Evolutionary conservation across 139 green algal genomes (phyloP).

Genomic region (Gonium pectorale): DNA sequence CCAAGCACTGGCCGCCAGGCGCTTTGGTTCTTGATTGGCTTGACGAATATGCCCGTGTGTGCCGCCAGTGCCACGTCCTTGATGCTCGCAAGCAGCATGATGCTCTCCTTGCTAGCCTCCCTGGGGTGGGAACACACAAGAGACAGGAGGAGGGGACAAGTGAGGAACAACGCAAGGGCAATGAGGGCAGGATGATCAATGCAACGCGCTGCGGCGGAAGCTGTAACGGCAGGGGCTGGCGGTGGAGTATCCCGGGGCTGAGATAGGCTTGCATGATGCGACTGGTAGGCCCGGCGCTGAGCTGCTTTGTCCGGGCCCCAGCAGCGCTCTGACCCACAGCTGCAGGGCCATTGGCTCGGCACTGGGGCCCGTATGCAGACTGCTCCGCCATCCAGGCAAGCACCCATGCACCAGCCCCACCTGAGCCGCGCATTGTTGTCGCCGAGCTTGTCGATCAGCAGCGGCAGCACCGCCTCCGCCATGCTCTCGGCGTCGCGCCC

Average conservation of each 20-base stretch:
- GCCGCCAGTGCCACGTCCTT: constrained; percentile 55
- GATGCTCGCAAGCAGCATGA: constrained; percentile 66
- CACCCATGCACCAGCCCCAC: background rate
- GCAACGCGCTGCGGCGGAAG: too few species aligned
- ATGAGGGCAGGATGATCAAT: too few species aligned
- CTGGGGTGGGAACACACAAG: background rate
- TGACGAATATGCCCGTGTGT: constrained; percentile 59
- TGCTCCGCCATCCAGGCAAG: background rate
- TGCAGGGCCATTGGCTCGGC: too few species aligned
- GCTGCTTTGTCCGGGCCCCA: too few species aligned
- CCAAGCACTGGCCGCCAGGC: constrained; percentile 80
- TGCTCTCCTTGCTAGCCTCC: constrained; percentile 54
- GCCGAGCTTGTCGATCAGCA: constrained; percentile 83
- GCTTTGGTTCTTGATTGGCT: constrained; percentile 77
- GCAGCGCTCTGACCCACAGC: too few species aligned
- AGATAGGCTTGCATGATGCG: too few species aligned
- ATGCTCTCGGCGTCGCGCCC: constrained; percentile 49
- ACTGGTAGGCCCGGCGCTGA: too few species aligned
- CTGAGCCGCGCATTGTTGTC: constrained; percentile 74
- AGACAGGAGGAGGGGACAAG: background rate
- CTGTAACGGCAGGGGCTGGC: too few species aligned
- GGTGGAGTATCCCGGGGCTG: too few species aligned
- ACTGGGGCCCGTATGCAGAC: too few species aligned
- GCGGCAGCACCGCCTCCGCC: constrained; percentile 66
- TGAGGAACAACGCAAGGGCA: background rate